phyloP scores from a whole-genome alignment of 139 green algal genomes.

The Haematococcus lacustris region DNA sequence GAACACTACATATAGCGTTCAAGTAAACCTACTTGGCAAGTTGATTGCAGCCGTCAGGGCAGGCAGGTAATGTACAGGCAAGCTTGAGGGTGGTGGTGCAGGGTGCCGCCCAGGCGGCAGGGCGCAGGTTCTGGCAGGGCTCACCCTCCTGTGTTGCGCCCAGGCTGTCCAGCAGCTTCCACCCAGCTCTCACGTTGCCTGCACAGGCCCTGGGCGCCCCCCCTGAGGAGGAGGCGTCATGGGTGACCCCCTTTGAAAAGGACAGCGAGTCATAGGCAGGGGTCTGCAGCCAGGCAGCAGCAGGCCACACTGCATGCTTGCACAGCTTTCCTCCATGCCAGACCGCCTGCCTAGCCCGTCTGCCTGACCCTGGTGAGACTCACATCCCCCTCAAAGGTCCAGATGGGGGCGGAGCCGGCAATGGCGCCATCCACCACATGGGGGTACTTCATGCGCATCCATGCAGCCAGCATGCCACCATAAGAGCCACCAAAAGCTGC shows the following conservation, averaged over 20 bases:
- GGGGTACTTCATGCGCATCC: constrained; percentile 80
- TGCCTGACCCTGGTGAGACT: too few relatives aligned
- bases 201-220: constrained; percentile 17
- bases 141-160: constrained; percentile 1
- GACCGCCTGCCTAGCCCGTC: too few relatives aligned
- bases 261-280: constrained; percentile 20
- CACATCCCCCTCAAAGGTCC: constrained; percentile 66
- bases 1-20: too few relatives aligned
- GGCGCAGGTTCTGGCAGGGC: too few relatives aligned
- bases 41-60: too few relatives aligned
- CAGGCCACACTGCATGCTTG: too few relatives aligned
- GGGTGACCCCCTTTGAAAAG: constrained; percentile 50
- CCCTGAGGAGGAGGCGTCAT: constrained; percentile 29
- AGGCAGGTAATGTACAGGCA: too few relatives aligned
- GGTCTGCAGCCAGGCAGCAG: too few relatives aligned
- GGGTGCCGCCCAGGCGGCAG: too few relatives aligned
- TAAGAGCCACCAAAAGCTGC: constrained; percentile 78
- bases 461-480: constrained; percentile 77
- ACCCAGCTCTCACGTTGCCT: constrained; percentile 30
- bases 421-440: constrained; percentile 74
- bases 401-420: constrained; percentile 85
- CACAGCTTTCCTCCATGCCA: too few relatives aligned
- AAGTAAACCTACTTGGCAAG: too few relatives aligned
- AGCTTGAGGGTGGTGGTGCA: too few relatives aligned
- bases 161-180: constrained; percentile 23